Base-by-base conservation (phyloP, 1,139 yeast genomes). In the Yamadazyma songkhlaensis region DNA sequence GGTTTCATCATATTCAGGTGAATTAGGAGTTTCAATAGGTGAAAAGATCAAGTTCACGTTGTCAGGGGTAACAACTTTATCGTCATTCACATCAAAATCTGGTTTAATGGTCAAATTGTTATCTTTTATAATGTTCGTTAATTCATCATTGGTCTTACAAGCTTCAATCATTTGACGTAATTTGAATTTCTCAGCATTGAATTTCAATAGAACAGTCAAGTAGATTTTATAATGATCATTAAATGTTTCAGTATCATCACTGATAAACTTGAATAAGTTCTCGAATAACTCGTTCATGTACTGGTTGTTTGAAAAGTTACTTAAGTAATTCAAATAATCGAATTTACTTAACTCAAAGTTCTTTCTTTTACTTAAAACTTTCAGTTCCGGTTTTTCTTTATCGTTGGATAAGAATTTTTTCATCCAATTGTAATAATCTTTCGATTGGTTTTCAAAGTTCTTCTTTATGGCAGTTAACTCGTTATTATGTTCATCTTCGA, bases 401-500 rank as follows among this genome's bases (percentile, higher is more conserved):
- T 83, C 87, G 46, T 81, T 79, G 7, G 87, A 69, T 32, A 84
- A 60, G 46, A 82, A 80, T 44, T 84, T 76, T 36, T 84, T 77
- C 30, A 84, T 61, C 89, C 92, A 85, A 28, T 77, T 75, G 53
- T 87, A 86, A 55, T 77, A 87, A 38, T 82, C 88, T 43, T 81
- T 77, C 1, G 89, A 79, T 43, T 79, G 84, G 36, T 77, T 84
- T 50, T 85, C 94, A 57, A 85, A 85, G 31, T 69, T 74, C 39
- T 78, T 74, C 49, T 72, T 75, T 35, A 68, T 40, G 13, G 40
- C 43, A 12, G 37, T 35, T 24, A 55, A 35, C 34, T 58, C 63
- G 28, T 35, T 38, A 25, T 49, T 43, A 36, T 51, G 48, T 25
- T 45, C 48, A 24, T 48, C 50, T 15, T 42, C 50, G 9, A 41